Evolutionary conservation across 345 rosid species (phyloP), one percentile per base, ranked within the genome.

Genomic region (Lepidium didymum): DNA sequence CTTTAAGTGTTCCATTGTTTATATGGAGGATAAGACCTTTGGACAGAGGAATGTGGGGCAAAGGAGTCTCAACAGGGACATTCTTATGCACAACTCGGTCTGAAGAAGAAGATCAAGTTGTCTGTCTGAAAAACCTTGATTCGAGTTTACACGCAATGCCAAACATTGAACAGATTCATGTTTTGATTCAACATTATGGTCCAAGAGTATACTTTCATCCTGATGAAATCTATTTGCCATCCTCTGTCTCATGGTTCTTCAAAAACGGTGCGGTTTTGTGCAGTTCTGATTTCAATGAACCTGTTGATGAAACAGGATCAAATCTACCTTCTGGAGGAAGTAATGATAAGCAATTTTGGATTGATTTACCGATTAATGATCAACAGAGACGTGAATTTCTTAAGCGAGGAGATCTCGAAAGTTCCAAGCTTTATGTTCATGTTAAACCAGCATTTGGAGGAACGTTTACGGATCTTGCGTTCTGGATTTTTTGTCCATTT

Each of bases 401-500:
- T 23, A 88, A 79, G 47, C 59, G 35, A 19, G 96, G 98, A 54
- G 78, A 82, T 60, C 16, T 88, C 76, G 88, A 68, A 37, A 77
- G 82, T n/a, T 83, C 94, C 4, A 83, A 88, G 73, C 91, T 90
- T 35, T 90, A 90, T 10, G 81, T 79, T 45, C 97, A 93, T 62
- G 96, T 83, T 73, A 93, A 88, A 75, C 96, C 96, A 4, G 91
- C 91, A 44, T 59, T 73, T 15, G 97, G 95, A 33, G 96, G 92
- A 19, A 82, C 92, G 46, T 90, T 83, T 68, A 88, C 88, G 1
- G 97, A 93, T 68, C 62, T 90, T 6, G 96, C 56, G 29, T 81
- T 88, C 85, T 90, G 98, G 98, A 80, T 90, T 4, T 90, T 88
- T 53, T 93, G 84, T 67, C 96, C 98, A 29, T 90, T 88, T 67